Conservation (phyloP, 345 rosid species). For the Sonneratia caseolaris region DNA sequence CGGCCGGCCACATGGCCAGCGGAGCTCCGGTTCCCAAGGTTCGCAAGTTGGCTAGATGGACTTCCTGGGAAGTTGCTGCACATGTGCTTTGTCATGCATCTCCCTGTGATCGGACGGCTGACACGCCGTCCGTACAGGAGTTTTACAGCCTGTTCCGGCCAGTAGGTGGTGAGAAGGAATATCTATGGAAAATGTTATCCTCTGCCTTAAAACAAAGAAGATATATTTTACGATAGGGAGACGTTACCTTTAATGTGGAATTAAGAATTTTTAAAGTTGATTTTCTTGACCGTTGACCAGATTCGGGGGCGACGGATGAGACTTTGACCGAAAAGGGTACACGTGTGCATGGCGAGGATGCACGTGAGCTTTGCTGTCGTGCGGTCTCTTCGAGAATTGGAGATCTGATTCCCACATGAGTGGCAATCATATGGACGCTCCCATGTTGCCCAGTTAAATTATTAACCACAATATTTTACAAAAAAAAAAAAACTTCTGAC, state of each 20-base stretch:
- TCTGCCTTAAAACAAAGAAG: too few relatives aligned
- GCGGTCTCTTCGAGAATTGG: conserved; percentile 17
- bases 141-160: conserved; percentile 1
- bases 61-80: background rate
- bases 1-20: conserved; percentile 43
- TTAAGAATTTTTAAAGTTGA: too few relatives aligned
- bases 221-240: too few relatives aligned
- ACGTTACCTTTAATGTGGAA: too few relatives aligned
- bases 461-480: background rate
- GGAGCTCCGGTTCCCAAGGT: background rate
- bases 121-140: background rate
- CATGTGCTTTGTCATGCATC: background rate
- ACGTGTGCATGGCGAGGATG: conserved; percentile 31
- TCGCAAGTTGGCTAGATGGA: background rate
- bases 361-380: conserved; percentile 67
- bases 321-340: conserved; percentile 31
- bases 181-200: too few relatives aligned
- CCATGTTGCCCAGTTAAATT: background rate
- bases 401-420: conserved; percentile 31
- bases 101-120: background rate
- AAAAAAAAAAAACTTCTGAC: too few relatives aligned
- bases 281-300: conserved; percentile 28
- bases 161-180: background rate
- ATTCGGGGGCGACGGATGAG: conserved; percentile 25
- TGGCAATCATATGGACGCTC: background rate